Conservation (phyloP, 192 early-diverging fungal genomes). For the Jimgerdemannia flammicorona region DNA sequence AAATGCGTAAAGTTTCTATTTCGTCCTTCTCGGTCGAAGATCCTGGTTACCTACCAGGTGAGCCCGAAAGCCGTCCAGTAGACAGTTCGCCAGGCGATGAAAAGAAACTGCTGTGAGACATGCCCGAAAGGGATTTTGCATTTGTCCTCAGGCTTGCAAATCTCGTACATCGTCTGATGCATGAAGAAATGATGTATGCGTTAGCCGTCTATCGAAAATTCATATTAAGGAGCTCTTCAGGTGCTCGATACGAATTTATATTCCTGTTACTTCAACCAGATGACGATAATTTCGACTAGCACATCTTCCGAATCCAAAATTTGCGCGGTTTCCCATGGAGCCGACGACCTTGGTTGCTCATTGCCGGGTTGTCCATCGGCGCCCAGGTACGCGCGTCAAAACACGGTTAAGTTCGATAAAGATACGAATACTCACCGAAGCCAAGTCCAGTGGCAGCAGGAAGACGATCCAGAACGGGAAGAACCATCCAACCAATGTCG, state of each 20-base stretch:
- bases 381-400: too few relatives aligned
- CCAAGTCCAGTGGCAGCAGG: constrained; percentile 86
- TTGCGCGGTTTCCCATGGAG: too few relatives aligned
- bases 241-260: too few relatives aligned
- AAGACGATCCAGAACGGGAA: constrained; percentile 90
- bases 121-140: constrained; percentile 80
- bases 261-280: too few relatives aligned
- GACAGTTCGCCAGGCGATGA: constrained; percentile 73
- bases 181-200: neutral
- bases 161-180: constrained; percentile 61
- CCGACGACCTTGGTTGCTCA: too few relatives aligned
- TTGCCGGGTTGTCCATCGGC: too few relatives aligned
- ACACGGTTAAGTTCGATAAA: neutral
- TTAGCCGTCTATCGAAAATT: neutral
- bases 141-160: constrained; percentile 44
- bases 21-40: too few relatives aligned
- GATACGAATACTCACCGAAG: constrained; percentile 47
- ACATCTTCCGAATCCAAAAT: too few relatives aligned
- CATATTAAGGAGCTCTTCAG: neutral
- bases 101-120: constrained; percentile 64
- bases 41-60: constrained; percentile 61
- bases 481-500: constrained; percentile 77
- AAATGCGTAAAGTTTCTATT: too few relatives aligned
- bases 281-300: too few relatives aligned
- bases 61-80: constrained; percentile 91